Base-by-base conservation (phyloP, 148 eudicot species). In the Nyssa sinensis region DNA sequence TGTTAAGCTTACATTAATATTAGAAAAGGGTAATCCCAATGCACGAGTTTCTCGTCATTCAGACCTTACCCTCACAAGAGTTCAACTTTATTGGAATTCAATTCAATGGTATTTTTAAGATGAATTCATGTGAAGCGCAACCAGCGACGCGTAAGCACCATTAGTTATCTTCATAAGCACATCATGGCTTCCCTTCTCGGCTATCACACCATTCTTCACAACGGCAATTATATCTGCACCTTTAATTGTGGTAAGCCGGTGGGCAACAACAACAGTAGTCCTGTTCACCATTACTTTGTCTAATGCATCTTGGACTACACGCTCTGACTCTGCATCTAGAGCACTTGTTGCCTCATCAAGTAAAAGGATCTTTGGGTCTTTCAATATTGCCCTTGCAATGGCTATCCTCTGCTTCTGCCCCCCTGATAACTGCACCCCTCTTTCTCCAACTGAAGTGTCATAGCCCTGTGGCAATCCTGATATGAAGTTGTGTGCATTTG, bases 281-380 rank as follows among this genome's bases (percentile, higher is more conserved):
- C 96, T 75, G 53, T 83, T 75, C 62, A 90, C 86, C 91, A 79
- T 90, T 34, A 92, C 97, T 25, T 81, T 64, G 10, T 91, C 94
- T 69, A 94, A 58, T 0, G 98, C 98, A 63, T 88, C 98, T 49
- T 91, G 93, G n/a, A 93, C 98, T 1, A 89, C 81, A 1, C 87
- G 66, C 72, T 88, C 97, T 0, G 93, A 88, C 81, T 94, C 97
- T 0, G 91, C 88, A 73, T 94, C 98, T 3, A 91, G 76, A 0
- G 97, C 97, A 51, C 98, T 94, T 1, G 24, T n/a, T n/a, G n/a
- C n/a, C n/a, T n/a, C n/a, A n/a, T 94, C 97, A 5, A 94, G 90
- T 32, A 94, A 74, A 7, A 92, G 76, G 51, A 92, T 90, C 70
- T 74, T 91, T 0, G 95, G 97, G 71, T 90, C 82, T 75, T 90